Evolutionary conservation across 2,329 filamentous ascomycete species (phyloP), one percentile per base, ranked within the genome.

Genomic region (Colletotrichum sp.): DNA sequence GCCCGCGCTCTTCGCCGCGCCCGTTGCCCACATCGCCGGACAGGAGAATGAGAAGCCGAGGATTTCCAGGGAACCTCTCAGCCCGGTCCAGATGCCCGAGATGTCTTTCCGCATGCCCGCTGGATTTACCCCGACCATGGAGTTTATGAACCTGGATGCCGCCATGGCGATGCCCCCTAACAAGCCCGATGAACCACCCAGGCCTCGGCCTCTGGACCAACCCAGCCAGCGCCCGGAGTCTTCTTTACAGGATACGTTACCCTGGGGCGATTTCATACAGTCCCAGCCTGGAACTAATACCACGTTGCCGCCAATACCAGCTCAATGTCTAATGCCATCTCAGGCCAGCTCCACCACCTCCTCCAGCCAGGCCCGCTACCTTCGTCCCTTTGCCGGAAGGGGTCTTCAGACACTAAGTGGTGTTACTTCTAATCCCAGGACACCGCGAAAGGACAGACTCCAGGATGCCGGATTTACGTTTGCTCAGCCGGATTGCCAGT

Each of bases 211-310:
- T 74, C 77, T 72, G 71, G 78, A 80, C 78, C 80, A 81, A 30
- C 67, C 79, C 57, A 82, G 79, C 74, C 78, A 83, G 18, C 78
- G 77, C 15, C 81, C 81, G 13, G 84, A 86, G n/a, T 82, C 82
- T 39, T 88, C 88, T 6, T 83, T 92, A 75, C 90, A 90, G 18
- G 91, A 92, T 83, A 92, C 90, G 6, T 81, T 91, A 77, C 85
- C 85, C 79, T 92, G 89, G 90, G 84, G 83, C 28, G 86, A 87
- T 24, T 80, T 85, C 26, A 77, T 86, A 60, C 85, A 85, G 74
- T 86, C 87, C 9, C 84, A 86, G 26, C 79, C 83, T 18, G 82
- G 82, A 39, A 82, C 80, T 72, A 79, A 80, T 71, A 80, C 78
- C 52, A 78, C 82, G 7, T 80, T 88, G 60, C 87, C 88, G 7